Base-by-base conservation (phyloP, 2,329 filamentous ascomycete species). In the Cytospora paraplurivora region DNA sequence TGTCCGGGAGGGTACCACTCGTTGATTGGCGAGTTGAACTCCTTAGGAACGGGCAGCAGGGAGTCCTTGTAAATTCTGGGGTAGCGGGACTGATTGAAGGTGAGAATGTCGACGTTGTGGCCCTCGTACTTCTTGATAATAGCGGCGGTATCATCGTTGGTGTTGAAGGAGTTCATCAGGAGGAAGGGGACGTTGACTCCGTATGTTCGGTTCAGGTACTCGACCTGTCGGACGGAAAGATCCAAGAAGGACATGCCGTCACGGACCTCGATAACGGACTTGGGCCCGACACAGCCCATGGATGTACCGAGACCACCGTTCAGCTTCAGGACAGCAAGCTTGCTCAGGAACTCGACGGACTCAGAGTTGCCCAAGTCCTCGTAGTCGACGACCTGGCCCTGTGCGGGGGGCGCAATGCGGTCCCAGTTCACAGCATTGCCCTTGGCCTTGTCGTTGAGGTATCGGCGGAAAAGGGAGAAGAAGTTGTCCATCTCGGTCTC, bases 51-150 rank as follows among this genome's bases (percentile, higher is more conserved):
- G 47, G 95, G 95, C 58, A 99, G 91, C 61, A 97, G 88, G 52
- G 95, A 99, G 82, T 99, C 95, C 87, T 97, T 98, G 81, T 93
- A 88, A 76, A 99, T 92, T 85, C 95, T 91, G 71, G 95, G 95
- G 84, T 98, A 99, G 73, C 93, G 88, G 68, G 95, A 99, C 83
- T 99, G 95, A 86, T 99, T 99, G 89, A 99, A 99, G 77, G 95
- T 98, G 77, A 98, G 85, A 78, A 99, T 98, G 76, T 99, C 95
- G 75, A 99, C 96, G 78, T 97, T 97, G 87, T 99, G 95, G 69
- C 95, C 95, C 83, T 99, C 94, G 82, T 98, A 99, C 85, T 99
- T 99, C 88, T 99, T 99, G 85, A 99, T 99, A 81, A 99, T 99
- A 80, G 92, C 93, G 68, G 93, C 93, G 58, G 95, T 99, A 76